Base-by-base conservation (phyloP, 179 eudicot genomes). In the Silene coronaria region DNA sequence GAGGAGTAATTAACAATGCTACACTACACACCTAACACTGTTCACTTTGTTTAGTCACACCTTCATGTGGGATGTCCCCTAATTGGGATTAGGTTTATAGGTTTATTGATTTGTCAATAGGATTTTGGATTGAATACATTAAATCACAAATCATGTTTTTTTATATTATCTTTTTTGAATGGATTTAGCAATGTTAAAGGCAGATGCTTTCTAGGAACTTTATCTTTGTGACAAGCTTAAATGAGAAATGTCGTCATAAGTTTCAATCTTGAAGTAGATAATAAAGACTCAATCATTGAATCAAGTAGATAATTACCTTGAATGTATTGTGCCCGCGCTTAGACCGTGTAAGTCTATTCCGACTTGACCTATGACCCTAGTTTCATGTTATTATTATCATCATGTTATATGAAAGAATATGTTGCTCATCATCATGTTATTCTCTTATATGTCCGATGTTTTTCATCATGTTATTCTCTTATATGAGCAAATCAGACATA, bases 41-140 rank as follows among this genome's bases (percentile, higher is more conserved):
- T 16, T 53, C n/a, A 58, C 26, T 6, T 58, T 58, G 24, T 1
- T 58, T 21, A 21, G 62, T 58, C 24, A 21, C 62, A 58, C 62
- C 24, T 58, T 58, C 62, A 58, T 58, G 62, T 58, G 62, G 62
- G 62, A n/a, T 58, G 62, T 58, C 19, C 62, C 62, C 26, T 58
- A 58, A n/a, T 19, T 21, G 6, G 24, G 19, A 58, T n/a, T n/a
- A n/a, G n/a, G n/a, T n/a, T n/a, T n/a, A n/a, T 21, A 58, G 62
- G 11, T n/a, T n/a, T n/a, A 58, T 58, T 19, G 0, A 58, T 21
- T n/a, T 7, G 23, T 8, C 24, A 58, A 21, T 21, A n/a, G 24
- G 11, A 13, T 6, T 19, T 16, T 5, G 22, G 21, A 55, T 55
- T 55, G 58, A 3, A 55, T 55, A 12, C 23, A 55, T 55, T n/a